Base-by-base conservation (phyloP, 1,139 yeast species). In the Blastobotrys aristatus region DNA sequence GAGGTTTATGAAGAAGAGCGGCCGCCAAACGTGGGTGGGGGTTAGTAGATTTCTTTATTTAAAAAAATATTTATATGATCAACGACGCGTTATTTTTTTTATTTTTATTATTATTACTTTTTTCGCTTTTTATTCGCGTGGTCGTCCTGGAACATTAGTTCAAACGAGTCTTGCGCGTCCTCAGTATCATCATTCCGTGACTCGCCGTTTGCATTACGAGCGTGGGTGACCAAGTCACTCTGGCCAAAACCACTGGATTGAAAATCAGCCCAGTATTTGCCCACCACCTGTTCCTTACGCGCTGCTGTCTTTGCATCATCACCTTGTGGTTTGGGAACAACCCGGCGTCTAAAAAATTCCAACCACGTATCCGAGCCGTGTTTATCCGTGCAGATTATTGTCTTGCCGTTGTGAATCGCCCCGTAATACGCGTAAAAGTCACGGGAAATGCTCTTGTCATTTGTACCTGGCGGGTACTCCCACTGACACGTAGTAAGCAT, bases 1-100 rank as follows among this genome's bases (percentile, higher is more conserved):
- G 74, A 84, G 11, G 84, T 84, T 53, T 80, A 75, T 54, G 97
- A 90, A 58, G 75, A 47, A 1, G 63, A 59, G 40, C 61, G 71
- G 2, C 69, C 70, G 2, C 66, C 66, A 2, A 63, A 64, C 40
- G 68, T 61, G 2, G 61, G 64, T 11, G 72, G 72, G 5, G 72
- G 71, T n/a, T 67, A 50, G 46, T 29, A 32, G 7, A 32, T 7
- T 17, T 16, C 3, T 32, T 8, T 14, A 17, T 32, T 6, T 4
- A n/a, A n/a, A n/a, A n/a, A n/a, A n/a, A n/a, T n/a, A n/a, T n/a
- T n/a, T n/a, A n/a, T n/a, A n/a, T n/a, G n/a, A n/a, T n/a, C n/a
- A n/a, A 38, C 30, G n/a, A 16, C 21, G 3, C 24, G 17, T 14
- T 26, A 16, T 31, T 41, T 11, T 26, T 21, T 4, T 14, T 18